phyloP scores from a whole-genome alignment of 495 filamentous ascomycete genomes.

The Trichoderma orchidacearum region DNA sequence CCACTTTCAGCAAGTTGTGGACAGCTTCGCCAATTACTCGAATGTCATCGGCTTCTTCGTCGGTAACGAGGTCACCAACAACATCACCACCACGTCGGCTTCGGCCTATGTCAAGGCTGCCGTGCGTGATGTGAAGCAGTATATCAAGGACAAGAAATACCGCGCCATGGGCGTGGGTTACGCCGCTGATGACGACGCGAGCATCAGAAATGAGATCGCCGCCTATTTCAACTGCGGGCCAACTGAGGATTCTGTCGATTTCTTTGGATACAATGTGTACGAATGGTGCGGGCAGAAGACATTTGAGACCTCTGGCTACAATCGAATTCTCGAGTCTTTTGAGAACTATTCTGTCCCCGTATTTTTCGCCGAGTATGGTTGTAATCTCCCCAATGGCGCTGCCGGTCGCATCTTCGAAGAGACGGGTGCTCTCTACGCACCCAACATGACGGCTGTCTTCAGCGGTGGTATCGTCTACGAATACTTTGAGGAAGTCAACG shows the following conservation, averaged over 20 bases:
- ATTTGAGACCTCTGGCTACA: conserved; percentile 61
- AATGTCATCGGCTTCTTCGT: conserved; percentile 95
- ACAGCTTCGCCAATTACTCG: conserved; percentile 61
- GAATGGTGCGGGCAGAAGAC: conserved; percentile 85
- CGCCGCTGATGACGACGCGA: conserved; percentile 78
- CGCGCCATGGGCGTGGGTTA: conserved; percentile 84
- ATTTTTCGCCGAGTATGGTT: conserved; percentile 98
- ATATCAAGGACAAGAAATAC: conserved; percentile 70
- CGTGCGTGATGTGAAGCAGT: conserved; percentile 84
- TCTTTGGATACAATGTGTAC: conserved; percentile 99
- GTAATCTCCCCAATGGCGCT: conserved; percentile 49
- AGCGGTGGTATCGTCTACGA: conserved; percentile 95
- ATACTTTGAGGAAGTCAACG: conserved; percentile 86
- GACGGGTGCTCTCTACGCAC: conserved; percentile 67
- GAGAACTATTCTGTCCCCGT: conserved; percentile 74
- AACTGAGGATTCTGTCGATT: conserved; percentile 57
- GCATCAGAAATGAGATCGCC: conserved; percentile 65
- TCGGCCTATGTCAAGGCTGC: conserved; percentile 93
- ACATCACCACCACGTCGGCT: conserved; percentile 63
- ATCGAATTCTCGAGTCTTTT: conserved; percentile 70
- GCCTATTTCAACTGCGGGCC: conserved; percentile 87
- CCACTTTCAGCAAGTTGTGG: conserved; percentile 74
- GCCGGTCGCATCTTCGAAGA: conserved; percentile 75
- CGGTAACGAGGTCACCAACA: conserved; percentile 92
- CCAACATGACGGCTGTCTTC: conserved; percentile 71